Evolutionary conservation across 1,139 yeast species (phyloP).

Genomic region (Petasospora fabianii): DNA sequence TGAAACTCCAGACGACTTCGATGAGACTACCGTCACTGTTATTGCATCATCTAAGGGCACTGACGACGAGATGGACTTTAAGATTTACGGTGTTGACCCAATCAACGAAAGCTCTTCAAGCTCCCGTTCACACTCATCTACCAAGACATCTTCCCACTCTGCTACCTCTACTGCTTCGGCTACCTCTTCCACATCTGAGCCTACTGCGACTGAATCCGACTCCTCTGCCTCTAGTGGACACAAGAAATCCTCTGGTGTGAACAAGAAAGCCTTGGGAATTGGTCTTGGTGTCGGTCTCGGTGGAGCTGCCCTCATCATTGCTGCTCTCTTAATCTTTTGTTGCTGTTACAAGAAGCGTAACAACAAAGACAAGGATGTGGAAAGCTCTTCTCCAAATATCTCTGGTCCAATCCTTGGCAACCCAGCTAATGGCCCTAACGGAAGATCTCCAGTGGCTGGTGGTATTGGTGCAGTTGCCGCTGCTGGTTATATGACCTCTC

Average conservation of each 20-base stretch:
- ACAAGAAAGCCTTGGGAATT: constrained; percentile 61
- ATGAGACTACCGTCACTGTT: constrained; percentile 45
- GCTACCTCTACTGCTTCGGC: constrained; percentile 26
- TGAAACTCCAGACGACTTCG: constrained; percentile 57
- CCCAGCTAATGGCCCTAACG: constrained; percentile 41
- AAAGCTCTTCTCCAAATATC: constrained; percentile 32
- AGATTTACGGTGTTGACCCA: constrained; percentile 51
- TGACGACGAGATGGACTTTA: constrained; percentile 45
- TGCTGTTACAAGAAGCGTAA: constrained; percentile 53
- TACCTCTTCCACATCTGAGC: constrained; percentile 26
- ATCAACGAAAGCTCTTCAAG: constrained; percentile 22
- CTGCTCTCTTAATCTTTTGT: constrained; percentile 49
- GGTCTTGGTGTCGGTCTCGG: constrained; percentile 90
- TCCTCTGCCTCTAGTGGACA: neutral
- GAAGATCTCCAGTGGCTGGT: constrained; percentile 34
- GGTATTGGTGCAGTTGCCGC: constrained; percentile 12
- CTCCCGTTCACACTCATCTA: constrained; percentile 17
- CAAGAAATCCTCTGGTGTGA: constrained; percentile 22
- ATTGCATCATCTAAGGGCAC: constrained; percentile 44
- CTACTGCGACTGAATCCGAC: constrained; percentile 28
- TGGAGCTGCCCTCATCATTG: constrained; percentile 43
- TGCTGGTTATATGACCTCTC: constrained; percentile 11
- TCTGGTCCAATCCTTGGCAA: constrained; percentile 37
- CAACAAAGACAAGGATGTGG: constrained; percentile 31
- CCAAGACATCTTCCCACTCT: constrained; percentile 11